Evolutionary conservation across 768 basidiomycete species (phyloP), one percentile per base, ranked within the genome.

Genomic region (Exidia glandulosa): DNA sequence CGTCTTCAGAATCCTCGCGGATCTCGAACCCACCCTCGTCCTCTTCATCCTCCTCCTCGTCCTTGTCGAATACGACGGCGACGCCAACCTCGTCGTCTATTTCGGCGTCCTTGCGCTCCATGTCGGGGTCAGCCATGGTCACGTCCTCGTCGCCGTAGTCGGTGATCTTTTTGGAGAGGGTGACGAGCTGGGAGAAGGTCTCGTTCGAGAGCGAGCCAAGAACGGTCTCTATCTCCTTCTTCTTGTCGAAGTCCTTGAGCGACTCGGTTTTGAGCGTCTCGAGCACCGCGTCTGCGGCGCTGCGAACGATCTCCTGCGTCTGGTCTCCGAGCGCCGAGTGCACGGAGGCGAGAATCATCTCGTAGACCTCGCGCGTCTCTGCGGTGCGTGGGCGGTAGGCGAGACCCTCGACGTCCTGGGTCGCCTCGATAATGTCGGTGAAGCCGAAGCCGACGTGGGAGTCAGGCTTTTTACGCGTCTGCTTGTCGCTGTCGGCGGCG

Each of bases 31-130:
- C 88, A 64, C 90, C 90, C 23, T 94, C 91, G 2, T 94, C 93
- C 27, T 81, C 77, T 2, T 77, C 76, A 3, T 90, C 92, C 27
- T 96, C 94, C 66, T 92, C 86, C 64, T 96, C 95, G 61, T 98
- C 96, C 68, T 97, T 95, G 64, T 97, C 94, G 61, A 98, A 97
- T 4, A 97, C 87, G 7, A 99, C 94, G 0, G 95, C 95, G 1
- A 99, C 95, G n/a, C 95, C 94, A 48, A 90, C 85, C 66, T 95
- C 94, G 61, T 94, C 94, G 64, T 97, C 95, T 66, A 97, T 93
- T 72, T 88, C 92, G 2, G 84, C 90, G 60, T 90, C 90, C 71
- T 87, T 86, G 54, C 80, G 77, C 69, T 90, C 92, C 73, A 79
- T 77, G 64, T 91, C 90, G 0, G 87, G 87, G 67, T 94, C 92